These are phyloP conservation scores for Brassica balearica DNA, from an alignment of 441 rosid species.

Conservation along the genomic window DNA sequence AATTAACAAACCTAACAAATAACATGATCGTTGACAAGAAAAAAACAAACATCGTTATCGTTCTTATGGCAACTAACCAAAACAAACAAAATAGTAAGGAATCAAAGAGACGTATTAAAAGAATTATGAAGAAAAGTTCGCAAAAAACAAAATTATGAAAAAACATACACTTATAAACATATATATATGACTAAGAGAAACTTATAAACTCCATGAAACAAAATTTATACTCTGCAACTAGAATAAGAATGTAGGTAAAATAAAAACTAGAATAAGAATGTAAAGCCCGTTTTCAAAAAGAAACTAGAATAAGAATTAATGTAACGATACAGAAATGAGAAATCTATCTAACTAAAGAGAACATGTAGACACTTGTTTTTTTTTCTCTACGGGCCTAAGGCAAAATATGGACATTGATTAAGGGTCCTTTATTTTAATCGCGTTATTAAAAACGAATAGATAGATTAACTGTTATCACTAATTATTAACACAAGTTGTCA, in stretches of 20 bases:
- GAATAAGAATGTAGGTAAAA: neutral
- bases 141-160: neutral
- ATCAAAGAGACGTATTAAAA: neutral
- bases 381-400: neutral
- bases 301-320: too few species aligned
- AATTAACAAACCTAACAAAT: neutral
- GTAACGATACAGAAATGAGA: neutral
- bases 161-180: neutral
- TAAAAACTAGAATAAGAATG: too few species aligned
- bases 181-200: neutral
- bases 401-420: conserved; percentile 6
- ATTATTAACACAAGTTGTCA: conserved; percentile 12
- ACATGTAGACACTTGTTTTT: neutral
- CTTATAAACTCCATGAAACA: neutral
- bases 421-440: conserved; percentile 24
- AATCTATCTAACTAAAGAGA: neutral
- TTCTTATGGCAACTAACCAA: neutral
- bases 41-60: neutral
- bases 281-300: too few species aligned
- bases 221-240: neutral
- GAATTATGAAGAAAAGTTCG: neutral
- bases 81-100: neutral
- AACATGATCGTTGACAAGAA: neutral
- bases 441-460: conserved; percentile 4
- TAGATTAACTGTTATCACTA: neutral